Percentiles rank a stretch among this genome's conserved stretches.
Conservation (phyloP, 169 alveolate genomes). For the Plasmodium relictum region DNA sequence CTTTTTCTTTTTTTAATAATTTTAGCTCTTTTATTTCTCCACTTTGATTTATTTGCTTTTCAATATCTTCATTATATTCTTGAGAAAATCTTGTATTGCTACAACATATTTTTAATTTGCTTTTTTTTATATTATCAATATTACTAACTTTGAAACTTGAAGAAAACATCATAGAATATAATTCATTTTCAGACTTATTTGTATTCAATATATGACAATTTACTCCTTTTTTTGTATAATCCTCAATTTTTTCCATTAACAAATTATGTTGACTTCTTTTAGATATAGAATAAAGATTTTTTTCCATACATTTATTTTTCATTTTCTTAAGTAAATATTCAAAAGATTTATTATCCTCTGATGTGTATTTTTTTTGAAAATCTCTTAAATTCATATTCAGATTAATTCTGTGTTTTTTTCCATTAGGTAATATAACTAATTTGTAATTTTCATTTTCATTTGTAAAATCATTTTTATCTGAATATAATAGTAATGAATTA, state of each 20-base stretch:
- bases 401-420: conserved; percentile 79
- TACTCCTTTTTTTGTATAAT: conserved; percentile 81
- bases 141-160: conserved; percentile 6
- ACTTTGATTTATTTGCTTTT: conserved; percentile 46
- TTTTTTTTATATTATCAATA: conserved; percentile 4
- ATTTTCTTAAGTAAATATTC: conserved; percentile 79
- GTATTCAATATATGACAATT: conserved; percentile 42
- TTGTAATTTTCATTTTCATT: conserved; percentile 62
- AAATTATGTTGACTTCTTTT: conserved; percentile 77
- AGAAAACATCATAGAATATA: conserved; percentile 67
- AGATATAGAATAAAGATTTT: conserved; percentile 77
- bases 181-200: conserved; percentile 72
- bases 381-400: conserved; percentile 81
- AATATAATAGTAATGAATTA: too few species aligned
- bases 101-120: conserved; percentile 35
- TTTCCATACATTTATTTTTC: conserved; percentile 54
- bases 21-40: conserved; percentile 60
- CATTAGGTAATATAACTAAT: conserved; percentile 46
- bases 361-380: conserved; percentile 80
- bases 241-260: conserved; percentile 78
- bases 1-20: conserved; percentile 47
- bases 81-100: conserved; percentile 76
- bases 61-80: conserved; percentile 75
- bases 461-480: not conserved
- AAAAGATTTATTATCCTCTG: conserved; percentile 85